Base-by-base conservation (phyloP, 176 grass and related monocot species). In the Cymbopogon citratus region DNA sequence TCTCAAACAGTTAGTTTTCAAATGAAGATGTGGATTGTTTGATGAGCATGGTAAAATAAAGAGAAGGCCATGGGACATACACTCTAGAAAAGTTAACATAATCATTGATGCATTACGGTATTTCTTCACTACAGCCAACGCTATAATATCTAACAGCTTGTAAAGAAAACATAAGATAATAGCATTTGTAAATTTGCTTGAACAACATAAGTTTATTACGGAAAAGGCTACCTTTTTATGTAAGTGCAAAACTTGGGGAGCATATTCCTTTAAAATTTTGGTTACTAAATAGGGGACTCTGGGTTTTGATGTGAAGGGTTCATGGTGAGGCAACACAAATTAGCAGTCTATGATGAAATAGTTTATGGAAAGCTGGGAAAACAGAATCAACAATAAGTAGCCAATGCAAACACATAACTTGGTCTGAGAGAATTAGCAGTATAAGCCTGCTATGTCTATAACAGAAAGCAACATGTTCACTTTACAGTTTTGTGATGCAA, bases 401-500 rank as follows among this genome's bases (percentile, higher is more conserved):
- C 12, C 64, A 75, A 83, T n/a, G 23, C 44, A 21, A 51, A 46
- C 13, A 83, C 12, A 63, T 4, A 82, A 74, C 29, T 74, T 74
- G 4, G 11, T 35, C 56, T 62, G 7, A 73, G 10, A 48, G 56
- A 41, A 73, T 29, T 63, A 63, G 27, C 69, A 74, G 46, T 40
- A 74, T 43, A 26, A 9, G 61, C 28, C 3, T 11, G 72, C 28
- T 29, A 84, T 72, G 73, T 49, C 38, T 27, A 56, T 12, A 69
- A 31, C 11, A 69, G 6, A 71, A 75, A 52, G 16, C 43, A 59
- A 59, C 28, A 57, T 41, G 24, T 62, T 72, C 5, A 73, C 43
- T 18, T 33, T 44, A 7, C 14, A 66, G 56, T 72, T 76, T 82
- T 75, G 63, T 83, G 78, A 77, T 71, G 27, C n/a, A 35, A 6